Conservation (phyloP, 2,329 filamentous ascomycete genomes). For the Monilinia laxa region DNA sequence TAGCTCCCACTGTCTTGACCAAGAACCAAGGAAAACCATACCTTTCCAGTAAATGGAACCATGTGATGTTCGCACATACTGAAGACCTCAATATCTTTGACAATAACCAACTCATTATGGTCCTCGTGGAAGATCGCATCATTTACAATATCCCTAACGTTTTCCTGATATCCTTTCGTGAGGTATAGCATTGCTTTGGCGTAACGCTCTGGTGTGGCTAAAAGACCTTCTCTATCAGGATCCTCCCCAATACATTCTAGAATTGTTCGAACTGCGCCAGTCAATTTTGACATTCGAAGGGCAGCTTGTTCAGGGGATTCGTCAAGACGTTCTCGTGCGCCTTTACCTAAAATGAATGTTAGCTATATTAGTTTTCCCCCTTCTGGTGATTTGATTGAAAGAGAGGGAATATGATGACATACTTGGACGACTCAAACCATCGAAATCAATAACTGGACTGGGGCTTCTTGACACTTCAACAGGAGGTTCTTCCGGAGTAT, state of each 20-base stretch:
- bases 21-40: conserved; percentile 42
- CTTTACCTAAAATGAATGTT: conserved; percentile 48
- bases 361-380: background rate
- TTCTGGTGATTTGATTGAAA: background rate
- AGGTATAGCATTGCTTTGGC: conserved; percentile 95
- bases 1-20: background rate
- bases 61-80: conserved; percentile 96
- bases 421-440: conserved; percentile 61
- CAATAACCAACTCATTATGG: conserved; percentile 95
- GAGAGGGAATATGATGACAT: conserved; percentile 30
- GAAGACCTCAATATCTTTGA: conserved; percentile 95
- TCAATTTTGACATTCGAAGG: conserved; percentile 56
- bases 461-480: conserved; percentile 46
- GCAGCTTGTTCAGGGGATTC: conserved; percentile 54
- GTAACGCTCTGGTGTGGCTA: conserved; percentile 77
- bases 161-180: conserved; percentile 96
- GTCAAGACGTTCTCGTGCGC: conserved; percentile 63
- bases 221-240: conserved; percentile 61
- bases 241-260: conserved; percentile 70
- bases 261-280: conserved; percentile 62
- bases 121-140: conserved; percentile 93
- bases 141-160: conserved; percentile 88
- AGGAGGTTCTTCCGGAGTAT: conserved; percentile 27
- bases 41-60: conserved; percentile 94
- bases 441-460: conserved; percentile 60